These are phyloP conservation scores for Fraxinus sp. DNA, from an alignment of 305 asterid genomes.

Conservation along the genomic window DNA sequence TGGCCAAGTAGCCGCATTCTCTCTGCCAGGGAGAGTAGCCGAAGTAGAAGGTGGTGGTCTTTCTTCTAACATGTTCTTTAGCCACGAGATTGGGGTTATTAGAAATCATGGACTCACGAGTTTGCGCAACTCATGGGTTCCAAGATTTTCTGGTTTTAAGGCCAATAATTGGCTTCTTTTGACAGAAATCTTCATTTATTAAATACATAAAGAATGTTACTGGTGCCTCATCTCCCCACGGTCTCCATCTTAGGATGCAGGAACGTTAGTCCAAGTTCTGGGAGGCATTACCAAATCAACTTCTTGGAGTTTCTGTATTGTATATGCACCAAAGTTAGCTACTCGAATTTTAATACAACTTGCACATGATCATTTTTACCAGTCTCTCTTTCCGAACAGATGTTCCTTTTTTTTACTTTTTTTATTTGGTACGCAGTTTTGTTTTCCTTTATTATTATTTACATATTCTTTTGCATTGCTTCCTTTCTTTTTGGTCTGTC, in stretches of 20 bases:
- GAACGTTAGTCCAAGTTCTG: conserved; percentile 1
- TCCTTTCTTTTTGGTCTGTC: not conserved
- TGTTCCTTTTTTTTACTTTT: not conserved
- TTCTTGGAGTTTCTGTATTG: not conserved
- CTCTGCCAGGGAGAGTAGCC: conserved; percentile 40
- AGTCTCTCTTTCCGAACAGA: not conserved
- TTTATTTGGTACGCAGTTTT: not conserved
- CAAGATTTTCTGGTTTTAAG: not conserved
- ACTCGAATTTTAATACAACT: not conserved
- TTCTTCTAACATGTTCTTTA: conserved; percentile 39
- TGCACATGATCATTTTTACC: not conserved
- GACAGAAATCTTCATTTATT: not conserved
- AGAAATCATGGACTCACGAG: not conserved
- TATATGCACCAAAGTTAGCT: not conserved
- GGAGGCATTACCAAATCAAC: not conserved
- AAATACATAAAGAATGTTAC: not conserved
- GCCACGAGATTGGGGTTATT: not conserved
- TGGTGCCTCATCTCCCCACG: not conserved
- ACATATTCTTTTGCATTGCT: not conserved
- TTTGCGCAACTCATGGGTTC: not conserved
- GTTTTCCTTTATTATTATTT: not conserved
- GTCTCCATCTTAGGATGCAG: conserved; percentile 1
- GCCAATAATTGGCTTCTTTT: not conserved
- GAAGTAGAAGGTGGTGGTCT: conserved; percentile 65
- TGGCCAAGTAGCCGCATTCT: conserved; percentile 32